Evolutionary conservation across 2,329 filamentous ascomycete species (phyloP).

Genomic region (Aphanocladium album): DNA sequence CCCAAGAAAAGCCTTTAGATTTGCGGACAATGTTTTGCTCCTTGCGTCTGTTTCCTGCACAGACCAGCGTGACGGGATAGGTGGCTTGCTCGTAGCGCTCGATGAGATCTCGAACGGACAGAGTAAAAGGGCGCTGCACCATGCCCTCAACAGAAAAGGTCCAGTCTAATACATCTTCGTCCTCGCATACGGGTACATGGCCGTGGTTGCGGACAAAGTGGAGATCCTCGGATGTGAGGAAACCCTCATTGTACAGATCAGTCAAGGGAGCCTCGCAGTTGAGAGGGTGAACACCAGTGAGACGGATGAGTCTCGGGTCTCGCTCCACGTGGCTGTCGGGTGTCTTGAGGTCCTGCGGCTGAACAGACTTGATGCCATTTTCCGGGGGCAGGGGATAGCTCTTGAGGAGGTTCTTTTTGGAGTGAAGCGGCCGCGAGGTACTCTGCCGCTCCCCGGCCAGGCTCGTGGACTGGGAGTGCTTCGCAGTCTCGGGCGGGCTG

Average conservation of each 20-base stretch:
- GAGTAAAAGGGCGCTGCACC: constrained; percentile 68
- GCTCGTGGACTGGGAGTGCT: constrained; percentile 19
- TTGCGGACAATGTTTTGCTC: constrained; percentile 90
- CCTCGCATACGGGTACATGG: constrained; percentile 67
- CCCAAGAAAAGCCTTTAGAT: constrained; percentile 93
- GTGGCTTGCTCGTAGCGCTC: constrained; percentile 74
- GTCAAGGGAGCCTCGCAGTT: constrained; percentile 83
- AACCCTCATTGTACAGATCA: constrained; percentile 72
- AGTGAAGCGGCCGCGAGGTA: not conserved
- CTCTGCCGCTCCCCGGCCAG: constrained; percentile 20
- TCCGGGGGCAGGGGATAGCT: constrained; percentile 5
- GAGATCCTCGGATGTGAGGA: constrained; percentile 79
- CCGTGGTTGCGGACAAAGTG: constrained; percentile 94
- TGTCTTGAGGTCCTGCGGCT: constrained; percentile 74
- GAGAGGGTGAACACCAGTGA: constrained; percentile 87
- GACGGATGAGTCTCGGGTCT: constrained; percentile 74
- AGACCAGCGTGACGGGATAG: constrained; percentile 82
- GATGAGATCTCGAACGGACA: constrained; percentile 69
- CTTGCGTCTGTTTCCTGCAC: constrained; percentile 85
- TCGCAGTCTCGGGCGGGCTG: constrained; percentile 14
- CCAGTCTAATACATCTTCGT: constrained; percentile 72
- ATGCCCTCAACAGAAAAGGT: constrained; percentile 78
- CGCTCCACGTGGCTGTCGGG: constrained; percentile 77
- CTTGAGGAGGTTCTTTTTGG: constrained; percentile 4
- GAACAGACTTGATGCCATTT: constrained; percentile 36